A percentile compares a stretch with the other conserved stretches of the same genome.
These are phyloP conservation scores for Verticillium longisporum DNA, from an alignment of 2,329 filamentous ascomycete species.

Conservation along the genomic window DNA sequence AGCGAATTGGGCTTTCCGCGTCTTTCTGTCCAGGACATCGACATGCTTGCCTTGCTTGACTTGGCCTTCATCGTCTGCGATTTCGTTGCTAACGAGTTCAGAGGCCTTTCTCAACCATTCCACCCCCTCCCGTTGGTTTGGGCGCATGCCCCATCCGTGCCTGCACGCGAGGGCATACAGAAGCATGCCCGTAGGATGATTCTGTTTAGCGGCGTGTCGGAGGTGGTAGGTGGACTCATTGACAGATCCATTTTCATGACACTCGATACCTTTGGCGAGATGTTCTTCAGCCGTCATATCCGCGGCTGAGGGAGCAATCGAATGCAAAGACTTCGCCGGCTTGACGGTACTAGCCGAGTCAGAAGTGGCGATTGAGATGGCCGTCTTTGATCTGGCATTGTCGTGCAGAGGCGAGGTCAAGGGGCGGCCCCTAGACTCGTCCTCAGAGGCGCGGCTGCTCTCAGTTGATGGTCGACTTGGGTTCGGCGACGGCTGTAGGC, in stretches of 20 bases:
- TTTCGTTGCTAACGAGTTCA: slow-evolving; percentile 73
- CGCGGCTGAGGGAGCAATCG: slow-evolving; percentile 49
- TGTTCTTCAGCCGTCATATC: slow-evolving; percentile 83
- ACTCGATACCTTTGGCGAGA: slow-evolving; percentile 79
- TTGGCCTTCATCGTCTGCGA: slow-evolving; percentile 72
- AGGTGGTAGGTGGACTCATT: slow-evolving; percentile 96
- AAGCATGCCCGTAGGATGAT: slow-evolving; percentile 89
- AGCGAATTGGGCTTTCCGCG: slow-evolving; percentile 86
- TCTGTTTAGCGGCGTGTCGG: slow-evolving; percentile 77
- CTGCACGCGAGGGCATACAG: slow-evolving; percentile 91
- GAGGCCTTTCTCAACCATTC: slow-evolving; percentile 89
- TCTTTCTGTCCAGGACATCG: slow-evolving; percentile 66
- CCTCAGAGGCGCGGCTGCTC: slow-evolving; percentile 37
- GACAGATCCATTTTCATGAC: slow-evolving; percentile 79
- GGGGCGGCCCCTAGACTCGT: slow-evolving; percentile 38
- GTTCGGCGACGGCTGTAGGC: slow-evolving; percentile 35
- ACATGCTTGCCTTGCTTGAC: slow-evolving; percentile 55
- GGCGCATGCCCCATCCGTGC: slow-evolving; percentile 96
- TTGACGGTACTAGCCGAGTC: slow-evolving; percentile 50
- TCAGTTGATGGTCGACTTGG: slow-evolving; percentile 38
- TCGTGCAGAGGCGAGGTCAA: slow-evolving; percentile 31
- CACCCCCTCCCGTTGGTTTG: slow-evolving; percentile 84
- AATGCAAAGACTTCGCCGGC: slow-evolving; percentile 31
- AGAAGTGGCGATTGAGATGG: slow-evolving; percentile 41
- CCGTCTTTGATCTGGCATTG: slow-evolving; percentile 31